Conservation (phyloP, 495 filamentous ascomycete species). For the Xylaria cubensis region DNA sequence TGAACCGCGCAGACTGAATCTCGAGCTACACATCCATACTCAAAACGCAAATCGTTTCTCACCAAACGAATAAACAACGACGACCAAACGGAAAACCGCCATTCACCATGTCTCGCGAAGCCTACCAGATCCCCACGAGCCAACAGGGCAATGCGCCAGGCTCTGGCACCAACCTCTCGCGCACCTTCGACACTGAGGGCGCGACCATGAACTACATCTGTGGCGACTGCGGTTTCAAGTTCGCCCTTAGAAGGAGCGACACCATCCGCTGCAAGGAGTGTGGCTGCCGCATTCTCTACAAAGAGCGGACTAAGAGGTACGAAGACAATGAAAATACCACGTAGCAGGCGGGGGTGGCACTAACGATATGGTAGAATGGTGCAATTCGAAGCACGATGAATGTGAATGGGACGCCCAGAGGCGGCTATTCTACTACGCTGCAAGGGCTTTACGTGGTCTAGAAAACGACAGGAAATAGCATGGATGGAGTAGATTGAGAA, state of each 20-base stretch:
- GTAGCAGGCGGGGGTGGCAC: neutral
- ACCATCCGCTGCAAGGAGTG: slow-evolving; percentile 95
- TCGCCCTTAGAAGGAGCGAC: slow-evolving; percentile 81
- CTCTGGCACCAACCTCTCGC: slow-evolving; percentile 35
- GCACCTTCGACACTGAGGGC: slow-evolving; percentile 43
- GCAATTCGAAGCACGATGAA: slow-evolving; percentile 91
- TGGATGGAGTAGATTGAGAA: slow-evolving; percentile 2
- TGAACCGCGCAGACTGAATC: neutral
- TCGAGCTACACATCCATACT: neutral
- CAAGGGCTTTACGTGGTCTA: neutral
- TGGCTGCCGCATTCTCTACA: slow-evolving; percentile 94
- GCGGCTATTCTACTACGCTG: neutral
- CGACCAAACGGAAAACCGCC: neutral
- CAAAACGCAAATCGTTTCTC: neutral
- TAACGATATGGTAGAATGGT: slow-evolving; percentile 70
- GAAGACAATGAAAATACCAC: slow-evolving; percentile 33
- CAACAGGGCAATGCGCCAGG: slow-evolving; percentile 37
- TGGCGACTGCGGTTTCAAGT: slow-evolving; percentile 87
- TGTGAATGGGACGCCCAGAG: neutral
- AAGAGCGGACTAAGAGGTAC: slow-evolving; percentile 96
- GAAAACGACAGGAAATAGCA: neutral
- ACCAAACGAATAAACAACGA: neutral
- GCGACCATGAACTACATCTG: slow-evolving; percentile 81
- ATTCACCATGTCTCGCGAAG: slow-evolving; percentile 63
- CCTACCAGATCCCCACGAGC: slow-evolving; percentile 62